These are phyloP conservation scores for Collybia mongolica DNA, from an alignment of 768 basidiomycete genomes.

Conservation along the genomic window DNA sequence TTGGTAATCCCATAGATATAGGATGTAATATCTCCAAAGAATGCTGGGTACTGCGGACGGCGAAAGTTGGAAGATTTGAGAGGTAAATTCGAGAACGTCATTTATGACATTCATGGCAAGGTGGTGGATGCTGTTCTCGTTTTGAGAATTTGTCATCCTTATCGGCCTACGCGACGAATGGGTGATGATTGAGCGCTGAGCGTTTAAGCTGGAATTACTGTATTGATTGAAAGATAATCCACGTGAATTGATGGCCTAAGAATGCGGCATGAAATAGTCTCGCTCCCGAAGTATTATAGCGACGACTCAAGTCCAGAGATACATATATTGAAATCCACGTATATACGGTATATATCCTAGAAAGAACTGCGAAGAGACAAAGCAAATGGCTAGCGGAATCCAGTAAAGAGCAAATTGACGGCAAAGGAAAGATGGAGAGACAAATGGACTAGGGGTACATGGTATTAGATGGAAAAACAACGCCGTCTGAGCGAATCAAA, in stretches of 20 bases:
- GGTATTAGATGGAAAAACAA: conserved; percentile 81
- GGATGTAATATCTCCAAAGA: conserved; percentile 61
- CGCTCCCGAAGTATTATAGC: too few relatives aligned
- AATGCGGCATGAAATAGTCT: too few relatives aligned
- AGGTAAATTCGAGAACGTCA: conserved; percentile 27
- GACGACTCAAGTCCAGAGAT: neutral
- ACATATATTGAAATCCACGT: neutral
- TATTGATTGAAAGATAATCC: too few relatives aligned
- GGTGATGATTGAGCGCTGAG: too few relatives aligned
- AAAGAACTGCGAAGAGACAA: conserved; percentile 13
- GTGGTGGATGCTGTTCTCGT: neutral
- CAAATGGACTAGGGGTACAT: conserved; percentile 66
- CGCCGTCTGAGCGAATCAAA: conserved; percentile 80
- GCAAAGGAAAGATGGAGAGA: conserved; percentile 7
- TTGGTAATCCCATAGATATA: conserved; percentile 63
- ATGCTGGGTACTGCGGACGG: conserved; percentile 37
- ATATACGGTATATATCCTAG: conserved; percentile 13
- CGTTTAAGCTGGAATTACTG: too few relatives aligned
- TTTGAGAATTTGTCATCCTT: too few relatives aligned
- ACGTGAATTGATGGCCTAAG: too few relatives aligned
- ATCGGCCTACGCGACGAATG: too few relatives aligned
- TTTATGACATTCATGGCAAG: conserved; percentile 31
- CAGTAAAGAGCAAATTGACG: conserved; percentile 21
- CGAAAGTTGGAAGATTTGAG: conserved; percentile 24
- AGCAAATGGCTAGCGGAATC: conserved; percentile 21